Percentiles rank a stretch among this genome's conserved stretches.
Evolutionary conservation across 345 rosid species (phyloP).

Genomic region (Rhodamnia rubescens): DNA sequence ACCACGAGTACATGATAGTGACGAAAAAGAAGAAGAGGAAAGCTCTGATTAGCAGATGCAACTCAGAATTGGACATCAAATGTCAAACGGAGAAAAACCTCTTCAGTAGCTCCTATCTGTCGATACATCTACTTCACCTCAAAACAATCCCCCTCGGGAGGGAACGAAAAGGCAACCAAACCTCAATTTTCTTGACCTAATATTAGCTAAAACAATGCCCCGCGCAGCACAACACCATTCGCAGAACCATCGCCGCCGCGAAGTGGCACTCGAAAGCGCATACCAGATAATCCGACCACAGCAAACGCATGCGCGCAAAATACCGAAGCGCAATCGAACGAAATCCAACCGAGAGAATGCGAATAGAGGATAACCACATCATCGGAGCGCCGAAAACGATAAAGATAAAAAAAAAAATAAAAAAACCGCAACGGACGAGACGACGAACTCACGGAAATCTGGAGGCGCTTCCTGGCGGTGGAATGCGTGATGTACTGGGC

Average conservation of each 20-base stretch:
- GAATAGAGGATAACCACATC: not conserved
- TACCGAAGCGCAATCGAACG: not conserved
- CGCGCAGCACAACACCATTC: not conserved
- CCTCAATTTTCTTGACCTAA: not conserved
- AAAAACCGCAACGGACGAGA: not conserved
- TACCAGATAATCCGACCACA: not conserved
- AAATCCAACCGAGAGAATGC: not conserved
- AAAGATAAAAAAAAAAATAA: not conserved
- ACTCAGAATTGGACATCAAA: not conserved
- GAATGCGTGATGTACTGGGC: conserved; percentile 85
- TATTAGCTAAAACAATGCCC: not conserved
- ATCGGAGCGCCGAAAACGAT: not conserved
- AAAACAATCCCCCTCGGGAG: not conserved
- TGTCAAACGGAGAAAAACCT: not conserved
- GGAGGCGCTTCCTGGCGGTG: conserved; percentile 43
- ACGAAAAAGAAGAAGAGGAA: not conserved
- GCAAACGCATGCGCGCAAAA: not conserved
- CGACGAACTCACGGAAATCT: conserved; percentile 13
- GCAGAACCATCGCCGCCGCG: not conserved
- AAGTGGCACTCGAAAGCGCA: not conserved
- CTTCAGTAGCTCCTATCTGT: not conserved
- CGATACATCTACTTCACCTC: not conserved
- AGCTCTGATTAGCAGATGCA: not conserved
- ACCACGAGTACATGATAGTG: not conserved
- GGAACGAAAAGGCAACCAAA: no score